Base-by-base conservation (phyloP, 106 monocot species). In the Amphibolis antarctica region DNA sequence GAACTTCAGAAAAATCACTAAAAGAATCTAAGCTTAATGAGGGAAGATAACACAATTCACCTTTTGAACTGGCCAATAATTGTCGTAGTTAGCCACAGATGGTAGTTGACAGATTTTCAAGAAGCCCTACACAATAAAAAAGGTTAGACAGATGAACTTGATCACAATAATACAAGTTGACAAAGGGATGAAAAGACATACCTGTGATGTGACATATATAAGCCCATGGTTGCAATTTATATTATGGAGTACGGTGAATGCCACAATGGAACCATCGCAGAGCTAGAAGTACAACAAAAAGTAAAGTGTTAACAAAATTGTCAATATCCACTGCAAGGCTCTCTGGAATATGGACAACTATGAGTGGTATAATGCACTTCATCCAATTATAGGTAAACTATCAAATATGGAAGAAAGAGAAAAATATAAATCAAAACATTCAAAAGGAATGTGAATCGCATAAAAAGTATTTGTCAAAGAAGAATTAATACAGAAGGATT, bases 161-260 rank as follows among this genome's bases (percentile, higher is more conserved):
- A 60, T 42, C 43, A 23, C 43, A 42, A 1, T 15, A 12, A 42
- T 0, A 27, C 24, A 47, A 18, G 17, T 9, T 66, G 53, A 68
- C 0, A 12, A 46, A 17, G 0, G 42, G 21, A 24, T 23, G 59
- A 1, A 49, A 0, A 48, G 59, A 59, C 10, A 23, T 79, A 98
- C 96, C 96, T 98, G 90, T 22, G 90, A 82, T 19, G 96, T 98
- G 21, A 98, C 96, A 77, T 82, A 98, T 66, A 98, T 98, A 23
- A 98, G 69, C 17, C 96, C 96, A 77, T 85, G 96, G 65, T 82
- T 90, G 60, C 96, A 98, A 77, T 98, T 98, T 43, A 98, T 80
- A 77, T 90, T 98, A 74, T 98, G 96, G 36, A 98, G 84, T 60
- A 86, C 80, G 36, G 90, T 82, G 59, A 98, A 98, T 7, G 90